A percentile compares a stretch with the other conserved stretches of the same genome.
phyloP scores from a whole-genome alignment of 495 filamentous ascomycete species.

The Lophiotrema nucula region DNA sequence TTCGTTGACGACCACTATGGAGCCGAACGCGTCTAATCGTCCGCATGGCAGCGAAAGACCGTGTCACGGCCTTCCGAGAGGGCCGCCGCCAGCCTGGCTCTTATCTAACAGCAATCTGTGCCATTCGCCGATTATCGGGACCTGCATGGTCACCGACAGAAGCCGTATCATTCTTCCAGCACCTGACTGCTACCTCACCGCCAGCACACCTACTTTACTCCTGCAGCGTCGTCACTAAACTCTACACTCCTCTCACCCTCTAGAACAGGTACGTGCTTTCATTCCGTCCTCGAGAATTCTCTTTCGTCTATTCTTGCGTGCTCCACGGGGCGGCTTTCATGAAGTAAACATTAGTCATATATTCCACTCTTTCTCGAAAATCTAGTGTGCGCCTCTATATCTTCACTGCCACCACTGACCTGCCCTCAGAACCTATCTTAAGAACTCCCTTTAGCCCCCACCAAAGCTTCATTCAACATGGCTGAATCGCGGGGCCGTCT shows the following conservation, averaged over 20 bases:
- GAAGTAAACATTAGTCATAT: slow-evolving; percentile 23
- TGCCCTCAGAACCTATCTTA: too few relatives aligned
- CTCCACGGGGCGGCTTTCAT: neutral
- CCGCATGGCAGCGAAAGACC: neutral
- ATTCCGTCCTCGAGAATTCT: neutral
- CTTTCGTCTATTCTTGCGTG: too few relatives aligned
- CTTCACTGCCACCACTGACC: neutral
- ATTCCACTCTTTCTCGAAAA: neutral
- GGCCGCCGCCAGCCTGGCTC: slow-evolving; percentile 6
- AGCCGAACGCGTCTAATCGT: neutral
- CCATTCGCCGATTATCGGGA: slow-evolving; percentile 29
- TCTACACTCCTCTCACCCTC: neutral
- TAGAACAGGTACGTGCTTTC: neutral
- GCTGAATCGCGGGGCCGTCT: slow-evolving; percentile 51
- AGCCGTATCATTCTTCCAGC: slow-evolving; percentile 9
- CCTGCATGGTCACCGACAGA: slow-evolving; percentile 19
- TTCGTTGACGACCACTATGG: too few relatives aligned
- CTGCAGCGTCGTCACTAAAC: too few relatives aligned
- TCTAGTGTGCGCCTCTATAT: neutral
- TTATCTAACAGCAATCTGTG: slow-evolving; percentile 28
- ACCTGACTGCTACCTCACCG: neutral
- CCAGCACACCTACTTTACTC: neutral
- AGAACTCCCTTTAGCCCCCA: too few relatives aligned
- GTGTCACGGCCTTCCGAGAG: neutral
- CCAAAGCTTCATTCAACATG: slow-evolving; percentile 37